Conservation (phyloP, 805 yeast genomes). For the Naumovozyma dairenensis region DNA sequence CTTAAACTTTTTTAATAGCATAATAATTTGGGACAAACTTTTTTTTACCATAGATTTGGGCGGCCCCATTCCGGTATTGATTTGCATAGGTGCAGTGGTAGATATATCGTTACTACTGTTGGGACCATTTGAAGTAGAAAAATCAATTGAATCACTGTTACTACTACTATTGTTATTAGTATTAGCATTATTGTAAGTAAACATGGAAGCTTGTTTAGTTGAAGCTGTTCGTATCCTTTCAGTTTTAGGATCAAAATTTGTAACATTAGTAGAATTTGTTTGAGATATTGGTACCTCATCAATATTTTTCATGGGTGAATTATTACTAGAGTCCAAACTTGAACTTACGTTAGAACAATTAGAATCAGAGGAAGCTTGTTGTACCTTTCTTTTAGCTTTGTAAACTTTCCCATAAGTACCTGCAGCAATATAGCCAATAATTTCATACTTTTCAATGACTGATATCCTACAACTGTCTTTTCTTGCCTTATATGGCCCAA, state of each 20-base stretch:
- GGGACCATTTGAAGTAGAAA: not conserved
- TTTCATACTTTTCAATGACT: constrained; percentile 77
- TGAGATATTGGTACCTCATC: not conserved
- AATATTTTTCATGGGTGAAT: no score
- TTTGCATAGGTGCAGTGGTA: not conserved
- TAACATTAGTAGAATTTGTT: not conserved
- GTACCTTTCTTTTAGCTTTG: constrained; percentile 59
- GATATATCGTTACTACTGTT: not conserved
- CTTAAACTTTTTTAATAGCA: constrained; percentile 92
- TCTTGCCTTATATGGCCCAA: constrained; percentile 50
- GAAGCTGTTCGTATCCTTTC: constrained; percentile 1
- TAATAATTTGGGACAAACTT: constrained; percentile 30
- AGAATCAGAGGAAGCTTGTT: not conserved
- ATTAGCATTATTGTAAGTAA: not conserved
- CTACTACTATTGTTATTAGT: not conserved
- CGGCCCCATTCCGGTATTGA: no score
- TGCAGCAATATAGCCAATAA: constrained; percentile 93
- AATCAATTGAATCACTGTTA: not conserved
- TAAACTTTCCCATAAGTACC: constrained; percentile 98
- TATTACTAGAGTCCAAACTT: not conserved
- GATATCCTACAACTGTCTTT: constrained; percentile 58
- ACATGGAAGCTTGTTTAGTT: not conserved
- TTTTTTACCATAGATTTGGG: constrained; percentile 3
- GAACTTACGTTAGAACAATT: not conserved
- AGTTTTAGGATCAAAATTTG: no score